Evolutionary conservation across 1,284 basidiomycete species (phyloP).

Genomic region (Cutaneotrichosporon sp.): DNA sequence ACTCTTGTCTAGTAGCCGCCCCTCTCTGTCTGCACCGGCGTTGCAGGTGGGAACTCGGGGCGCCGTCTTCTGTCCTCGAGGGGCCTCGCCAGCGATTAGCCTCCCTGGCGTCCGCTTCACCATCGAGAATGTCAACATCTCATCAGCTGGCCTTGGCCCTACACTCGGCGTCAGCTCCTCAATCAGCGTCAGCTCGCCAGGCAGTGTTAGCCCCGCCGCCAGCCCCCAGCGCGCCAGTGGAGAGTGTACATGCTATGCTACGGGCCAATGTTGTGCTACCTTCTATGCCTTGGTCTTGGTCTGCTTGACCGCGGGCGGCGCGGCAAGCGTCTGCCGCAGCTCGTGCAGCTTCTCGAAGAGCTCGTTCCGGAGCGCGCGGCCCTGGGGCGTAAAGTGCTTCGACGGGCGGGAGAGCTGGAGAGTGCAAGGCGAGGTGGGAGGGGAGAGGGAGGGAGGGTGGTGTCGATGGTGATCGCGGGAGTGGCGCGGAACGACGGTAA

Average conservation of each 20-base stretch:
- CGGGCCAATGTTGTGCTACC: not conserved
- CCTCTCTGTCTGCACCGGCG: too few species aligned
- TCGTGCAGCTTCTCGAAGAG: slow-evolving; percentile 46
- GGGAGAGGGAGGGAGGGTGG: not conserved
- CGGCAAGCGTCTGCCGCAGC: slow-evolving; percentile 9
- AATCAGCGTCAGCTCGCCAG: too few species aligned
- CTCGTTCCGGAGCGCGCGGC: slow-evolving; percentile 41
- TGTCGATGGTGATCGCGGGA: too few species aligned
- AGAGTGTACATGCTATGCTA: slow-evolving; percentile 2
- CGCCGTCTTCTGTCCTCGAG: too few species aligned
- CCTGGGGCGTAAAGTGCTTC: slow-evolving; percentile 45
- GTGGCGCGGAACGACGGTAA: not conserved
- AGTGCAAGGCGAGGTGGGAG: not conserved
- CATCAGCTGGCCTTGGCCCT: too few species aligned
- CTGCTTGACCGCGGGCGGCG: not conserved
- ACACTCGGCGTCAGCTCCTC: too few species aligned
- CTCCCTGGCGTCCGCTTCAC: too few species aligned
- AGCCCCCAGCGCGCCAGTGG: not conserved
- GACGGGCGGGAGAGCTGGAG: slow-evolving; percentile 45
- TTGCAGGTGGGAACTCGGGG: too few species aligned
- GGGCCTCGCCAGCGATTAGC: too few species aligned
- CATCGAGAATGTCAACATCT: too few species aligned
- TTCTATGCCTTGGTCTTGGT: not conserved
- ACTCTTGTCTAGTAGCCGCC: too few species aligned
- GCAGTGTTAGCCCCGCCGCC: too few species aligned